Percentiles rank a stretch among this genome's conserved stretches.
Evolutionary conservation across 2,329 filamentous ascomycete species (phyloP).

Genomic region (Endocalyx cinctus): DNA sequence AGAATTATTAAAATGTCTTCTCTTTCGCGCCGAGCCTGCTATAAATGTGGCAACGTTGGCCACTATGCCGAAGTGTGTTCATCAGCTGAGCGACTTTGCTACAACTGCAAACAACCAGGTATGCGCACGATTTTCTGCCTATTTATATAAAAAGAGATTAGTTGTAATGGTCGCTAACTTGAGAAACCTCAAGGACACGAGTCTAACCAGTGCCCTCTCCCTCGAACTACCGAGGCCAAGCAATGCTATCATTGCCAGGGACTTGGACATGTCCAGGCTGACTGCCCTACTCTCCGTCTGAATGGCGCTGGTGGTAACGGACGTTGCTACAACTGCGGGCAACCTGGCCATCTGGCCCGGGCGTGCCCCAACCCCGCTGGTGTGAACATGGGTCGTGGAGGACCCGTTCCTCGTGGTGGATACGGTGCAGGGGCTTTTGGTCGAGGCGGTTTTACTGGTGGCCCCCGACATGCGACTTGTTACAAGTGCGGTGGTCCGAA

Average conservation of each 20-base stretch:
- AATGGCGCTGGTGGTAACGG: constrained; percentile 77
- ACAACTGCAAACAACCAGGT: constrained; percentile 96
- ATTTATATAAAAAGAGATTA: constrained; percentile 2
- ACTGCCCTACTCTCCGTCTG: constrained; percentile 93
- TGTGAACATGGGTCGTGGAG: constrained; percentile 59
- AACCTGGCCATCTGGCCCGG: constrained; percentile 89
- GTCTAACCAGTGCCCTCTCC: constrained; percentile 94
- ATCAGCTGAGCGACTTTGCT: constrained; percentile 96
- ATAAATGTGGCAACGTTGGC: constrained; percentile 79
- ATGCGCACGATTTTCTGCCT: too few species aligned
- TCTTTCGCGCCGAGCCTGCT: constrained; percentile 77
- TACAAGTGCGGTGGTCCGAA: constrained; percentile 83
- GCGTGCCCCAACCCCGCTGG: constrained; percentile 75
- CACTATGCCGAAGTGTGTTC: constrained; percentile 90
- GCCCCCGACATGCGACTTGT: constrained; percentile 64
- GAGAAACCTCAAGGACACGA: constrained; percentile 84
- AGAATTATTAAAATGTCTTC: constrained; percentile 60
- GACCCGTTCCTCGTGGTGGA: constrained; percentile 65
- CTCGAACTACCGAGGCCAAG: constrained; percentile 96
- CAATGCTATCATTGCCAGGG: constrained; percentile 99
- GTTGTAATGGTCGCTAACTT: too few species aligned
- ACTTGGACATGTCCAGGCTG: constrained; percentile 94
- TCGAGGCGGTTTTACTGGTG: constrained; percentile 71
- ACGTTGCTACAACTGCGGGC: constrained; percentile 95
- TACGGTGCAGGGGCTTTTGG: constrained; percentile 52